Percentiles rank a stretch among this genome's conserved stretches.
Evolutionary conservation across 352 stramenopile genomes (phyloP).

Genomic region (Thraustochytrium sp.): DNA sequence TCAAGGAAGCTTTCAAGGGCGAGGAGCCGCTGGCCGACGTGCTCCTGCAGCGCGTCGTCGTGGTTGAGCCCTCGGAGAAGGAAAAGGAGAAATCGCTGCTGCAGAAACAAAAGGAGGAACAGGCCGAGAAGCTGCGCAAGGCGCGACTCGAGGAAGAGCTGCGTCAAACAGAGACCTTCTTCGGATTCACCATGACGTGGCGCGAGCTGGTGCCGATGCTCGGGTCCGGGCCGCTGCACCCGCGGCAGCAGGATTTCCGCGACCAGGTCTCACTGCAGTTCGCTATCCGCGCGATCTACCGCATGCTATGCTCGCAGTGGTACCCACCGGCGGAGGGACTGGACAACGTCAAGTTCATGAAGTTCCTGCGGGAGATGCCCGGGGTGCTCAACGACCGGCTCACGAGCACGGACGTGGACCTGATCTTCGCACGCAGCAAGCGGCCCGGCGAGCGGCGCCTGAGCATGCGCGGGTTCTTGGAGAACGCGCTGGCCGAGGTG

Average conservation of each 20-base stretch:
- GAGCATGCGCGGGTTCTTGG: background rate
- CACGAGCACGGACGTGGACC: conserved; percentile 2
- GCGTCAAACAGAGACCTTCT: background rate
- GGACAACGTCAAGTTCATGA: conserved; percentile 38
- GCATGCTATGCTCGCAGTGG: conserved; percentile 20
- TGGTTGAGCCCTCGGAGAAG: background rate
- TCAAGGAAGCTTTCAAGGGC: background rate
- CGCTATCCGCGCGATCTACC: background rate
- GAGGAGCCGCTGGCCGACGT: background rate
- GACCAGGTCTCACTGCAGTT: background rate
- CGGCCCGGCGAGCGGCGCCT: background rate
- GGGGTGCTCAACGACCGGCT: background rate
- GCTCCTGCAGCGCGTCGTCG: background rate
- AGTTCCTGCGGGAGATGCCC: conserved; percentile 10
- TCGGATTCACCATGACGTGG: conserved; percentile 2
- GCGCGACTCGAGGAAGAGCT: conserved; percentile 4
- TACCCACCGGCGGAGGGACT: conserved; percentile 1
- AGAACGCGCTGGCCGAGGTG: background rate
- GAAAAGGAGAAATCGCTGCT: conserved; percentile 8
- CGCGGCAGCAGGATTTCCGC: conserved; percentile 24
- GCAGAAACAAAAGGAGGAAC: conserved; percentile 9
- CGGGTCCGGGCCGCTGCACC: background rate
- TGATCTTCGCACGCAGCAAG: background rate
- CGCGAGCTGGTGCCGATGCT: conserved; percentile 23
- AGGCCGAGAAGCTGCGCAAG: conserved; percentile 3